Percentiles rank a stretch among this genome's conserved stretches.
These are phyloP conservation scores for Craspedostauros australis DNA, from an alignment of 108 stramenopile genomes.

Conservation along the genomic window DNA sequence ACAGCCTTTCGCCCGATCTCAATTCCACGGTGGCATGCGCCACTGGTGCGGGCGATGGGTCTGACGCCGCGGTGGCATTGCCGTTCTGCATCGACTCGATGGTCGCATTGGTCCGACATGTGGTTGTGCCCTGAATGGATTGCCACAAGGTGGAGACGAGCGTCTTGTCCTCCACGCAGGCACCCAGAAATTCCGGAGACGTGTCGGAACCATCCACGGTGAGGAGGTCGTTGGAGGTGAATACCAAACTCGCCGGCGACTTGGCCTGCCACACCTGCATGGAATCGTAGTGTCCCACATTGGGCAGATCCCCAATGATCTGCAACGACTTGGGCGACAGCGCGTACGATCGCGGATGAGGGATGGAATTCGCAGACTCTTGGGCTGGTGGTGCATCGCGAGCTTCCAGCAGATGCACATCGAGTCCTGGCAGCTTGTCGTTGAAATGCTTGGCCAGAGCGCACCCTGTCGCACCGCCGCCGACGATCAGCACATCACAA, in stretches of 20 bases:
- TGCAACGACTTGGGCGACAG: constrained; percentile 64
- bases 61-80: too few species aligned
- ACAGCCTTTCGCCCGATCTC: too few species aligned
- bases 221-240: constrained; percentile 51
- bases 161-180: constrained; percentile 64
- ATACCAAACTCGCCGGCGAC: constrained; percentile 63
- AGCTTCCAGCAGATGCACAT: constrained; percentile 34
- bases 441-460: constrained; percentile 48
- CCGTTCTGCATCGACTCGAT: constrained; percentile 38
- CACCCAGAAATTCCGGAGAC: constrained; percentile 47
- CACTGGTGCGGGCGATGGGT: too few species aligned
- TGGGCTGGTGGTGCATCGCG: constrained; percentile 33
- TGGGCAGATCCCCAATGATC: constrained; percentile 43
- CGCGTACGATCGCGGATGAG: constrained; percentile 80
- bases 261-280: constrained; percentile 89
- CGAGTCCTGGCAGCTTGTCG: constrained; percentile 21
- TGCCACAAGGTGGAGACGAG: constrained; percentile 57
- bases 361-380: constrained; percentile 22
- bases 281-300: constrained; percentile 51
- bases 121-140: constrained; percentile 25
- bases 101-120: constrained; percentile 12
- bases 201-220: background rate
- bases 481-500: constrained; percentile 65
- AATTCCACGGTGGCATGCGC: too few species aligned
- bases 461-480: constrained; percentile 74